phyloP scores from a whole-genome alignment of 106 monocot genomes.

The Dendrobium officinale region DNA sequence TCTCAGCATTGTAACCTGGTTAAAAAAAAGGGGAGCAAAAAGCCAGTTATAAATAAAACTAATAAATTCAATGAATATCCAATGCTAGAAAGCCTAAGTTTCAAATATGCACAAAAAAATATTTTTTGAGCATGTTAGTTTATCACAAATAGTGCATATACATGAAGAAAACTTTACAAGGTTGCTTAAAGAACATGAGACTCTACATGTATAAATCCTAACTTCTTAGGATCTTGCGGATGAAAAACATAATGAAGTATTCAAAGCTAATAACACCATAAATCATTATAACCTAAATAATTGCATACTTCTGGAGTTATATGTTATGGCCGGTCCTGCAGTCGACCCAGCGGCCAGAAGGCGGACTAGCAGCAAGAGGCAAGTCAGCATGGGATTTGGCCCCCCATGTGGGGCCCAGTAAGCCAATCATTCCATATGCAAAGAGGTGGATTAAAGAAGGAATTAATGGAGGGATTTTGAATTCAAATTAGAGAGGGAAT shows the following conservation, averaged over 20 bases:
- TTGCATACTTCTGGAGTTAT: neutral
- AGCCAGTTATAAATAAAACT: neutral
- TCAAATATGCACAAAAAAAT: neutral
- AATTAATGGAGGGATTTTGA: no score
- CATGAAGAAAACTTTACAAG: neutral
- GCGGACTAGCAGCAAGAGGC: no score
- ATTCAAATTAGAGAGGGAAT: no score
- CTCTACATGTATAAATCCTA: neutral
- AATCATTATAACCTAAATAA: neutral
- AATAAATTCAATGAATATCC: neutral
- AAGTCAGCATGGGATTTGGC: no score
- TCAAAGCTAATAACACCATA: neutral
- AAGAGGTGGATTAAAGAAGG: no score
- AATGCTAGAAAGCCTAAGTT: neutral
- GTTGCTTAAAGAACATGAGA: neutral
- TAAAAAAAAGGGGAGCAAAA: neutral
- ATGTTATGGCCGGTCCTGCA: no score
- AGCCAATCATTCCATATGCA: no score
- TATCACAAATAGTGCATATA: neutral
- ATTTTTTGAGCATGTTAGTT: neutral
- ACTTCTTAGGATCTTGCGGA: neutral
- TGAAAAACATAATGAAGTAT: neutral
- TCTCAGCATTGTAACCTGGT: conserved; percentile 90
- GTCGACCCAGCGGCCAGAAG: no score
- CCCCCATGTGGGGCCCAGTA: no score